phyloP scores from a whole-genome alignment of 495 filamentous ascomycete genomes.

The Neurospora tetraspora region DNA sequence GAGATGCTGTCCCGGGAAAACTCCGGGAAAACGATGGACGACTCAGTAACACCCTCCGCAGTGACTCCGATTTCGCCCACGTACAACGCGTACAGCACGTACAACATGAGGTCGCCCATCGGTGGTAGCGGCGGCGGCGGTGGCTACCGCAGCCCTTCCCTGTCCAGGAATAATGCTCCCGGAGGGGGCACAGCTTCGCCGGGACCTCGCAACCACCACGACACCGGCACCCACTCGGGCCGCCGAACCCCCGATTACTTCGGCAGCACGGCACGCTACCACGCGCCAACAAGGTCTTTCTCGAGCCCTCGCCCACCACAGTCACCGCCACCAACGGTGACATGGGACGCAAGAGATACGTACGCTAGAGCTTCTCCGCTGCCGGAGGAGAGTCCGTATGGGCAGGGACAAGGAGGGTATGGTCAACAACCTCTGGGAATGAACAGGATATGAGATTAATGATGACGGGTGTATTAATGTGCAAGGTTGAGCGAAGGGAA shows the following conservation, averaged over 20 bases:
- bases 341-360: constrained; percentile 30
- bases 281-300: constrained; percentile 35
- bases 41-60: constrained; percentile 34
- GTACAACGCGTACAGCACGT: constrained; percentile 1
- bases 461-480: not conserved
- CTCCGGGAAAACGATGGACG: constrained; percentile 34
- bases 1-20: constrained; percentile 62
- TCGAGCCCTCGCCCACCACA: constrained; percentile 36
- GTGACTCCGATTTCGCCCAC: constrained; percentile 37
- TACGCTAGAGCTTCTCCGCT: constrained; percentile 20
- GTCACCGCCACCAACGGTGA: constrained; percentile 19
- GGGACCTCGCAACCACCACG: constrained; percentile 1
- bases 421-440: constrained; percentile 36
- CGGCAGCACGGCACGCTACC: constrained; percentile 34
- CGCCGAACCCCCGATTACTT: constrained; percentile 41
- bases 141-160: constrained; percentile 11
- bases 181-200: not conserved
- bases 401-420: not conserved
- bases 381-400: constrained; percentile 16
- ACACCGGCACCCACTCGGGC: constrained; percentile 17
- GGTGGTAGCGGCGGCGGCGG: not conserved
- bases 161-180: not conserved
- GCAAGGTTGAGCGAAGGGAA: not conserved
- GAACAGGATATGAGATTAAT: constrained; percentile 32
- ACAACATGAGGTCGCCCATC: constrained; percentile 21